Conservation (phyloP, 2,329 filamentous ascomycete genomes). For the Gaeumannomyces tritici region DNA sequence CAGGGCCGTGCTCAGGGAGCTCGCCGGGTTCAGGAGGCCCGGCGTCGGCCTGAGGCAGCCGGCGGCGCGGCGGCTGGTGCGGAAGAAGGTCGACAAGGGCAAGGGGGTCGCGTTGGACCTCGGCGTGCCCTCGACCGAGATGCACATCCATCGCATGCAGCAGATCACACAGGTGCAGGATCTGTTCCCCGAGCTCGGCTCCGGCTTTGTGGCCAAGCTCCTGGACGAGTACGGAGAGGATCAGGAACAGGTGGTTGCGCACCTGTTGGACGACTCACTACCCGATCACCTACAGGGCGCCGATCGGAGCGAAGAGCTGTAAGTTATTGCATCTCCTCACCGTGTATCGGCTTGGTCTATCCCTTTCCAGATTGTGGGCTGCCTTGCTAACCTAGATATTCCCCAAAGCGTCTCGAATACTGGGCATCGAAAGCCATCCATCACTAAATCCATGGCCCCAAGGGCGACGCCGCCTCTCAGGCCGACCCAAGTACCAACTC, state of each 20-base stretch:
- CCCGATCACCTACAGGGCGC: slow-evolving; percentile 55
- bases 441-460: slow-evolving; percentile 11
- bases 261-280: slow-evolving; percentile 70
- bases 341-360: no score
- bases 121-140: slow-evolving; percentile 29
- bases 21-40: slow-evolving; percentile 50
- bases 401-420: slow-evolving; percentile 8
- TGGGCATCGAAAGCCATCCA: slow-evolving; percentile 13
- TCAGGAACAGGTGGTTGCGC: slow-evolving; percentile 69
- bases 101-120: slow-evolving; percentile 38
- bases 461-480: slow-evolving; percentile 39
- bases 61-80: slow-evolving; percentile 40
- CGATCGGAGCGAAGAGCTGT: slow-evolving; percentile 57
- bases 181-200: slow-evolving; percentile 79
- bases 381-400: slow-evolving; percentile 13
- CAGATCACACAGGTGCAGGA: slow-evolving; percentile 88
- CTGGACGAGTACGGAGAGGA: slow-evolving; percentile 72
- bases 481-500: slow-evolving; percentile 43
- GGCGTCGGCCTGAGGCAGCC: slow-evolving; percentile 34
- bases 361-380: not conserved
- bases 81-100: slow-evolving; percentile 54
- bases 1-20: slow-evolving; percentile 48
- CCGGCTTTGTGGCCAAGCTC: slow-evolving; percentile 69
- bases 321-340: slow-evolving; percentile 16
- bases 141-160: slow-evolving; percentile 75